Evolutionary conservation across 2,329 filamentous ascomycete species (phyloP).

Genomic region (Colletotrichum siamense): DNA sequence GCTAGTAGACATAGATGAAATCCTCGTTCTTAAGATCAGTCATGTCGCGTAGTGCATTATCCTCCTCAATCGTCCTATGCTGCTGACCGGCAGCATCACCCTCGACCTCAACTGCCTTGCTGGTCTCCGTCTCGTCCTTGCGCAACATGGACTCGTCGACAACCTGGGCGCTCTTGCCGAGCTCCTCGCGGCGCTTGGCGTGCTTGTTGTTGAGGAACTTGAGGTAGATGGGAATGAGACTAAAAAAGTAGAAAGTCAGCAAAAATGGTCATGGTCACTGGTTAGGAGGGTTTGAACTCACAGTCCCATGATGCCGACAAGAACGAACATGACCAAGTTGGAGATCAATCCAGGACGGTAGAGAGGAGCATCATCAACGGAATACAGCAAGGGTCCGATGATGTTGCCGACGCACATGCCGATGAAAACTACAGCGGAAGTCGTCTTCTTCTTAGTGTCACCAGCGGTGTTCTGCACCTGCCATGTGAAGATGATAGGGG

Average conservation of each 20-base stretch:
- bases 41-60: slow-evolving; percentile 52
- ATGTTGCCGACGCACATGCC: slow-evolving; percentile 72
- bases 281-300: not conserved
- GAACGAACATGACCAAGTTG: slow-evolving; percentile 66
- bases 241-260: not conserved
- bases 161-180: slow-evolving; percentile 54
- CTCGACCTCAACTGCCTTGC: slow-evolving; percentile 29
- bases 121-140: slow-evolving; percentile 4
- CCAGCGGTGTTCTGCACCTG: slow-evolving; percentile 69
- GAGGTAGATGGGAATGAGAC: slow-evolving; percentile 49
- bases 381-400: slow-evolving; percentile 69
- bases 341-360: slow-evolving; percentile 63
- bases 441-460: slow-evolving; percentile 73
- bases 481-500: slow-evolving; percentile 67
- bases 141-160: slow-evolving; percentile 19
- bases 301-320: slow-evolving; percentile 55
- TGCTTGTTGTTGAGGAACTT: slow-evolving; percentile 60
- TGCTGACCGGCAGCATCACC: slow-evolving; percentile 11
- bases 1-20: slow-evolving; percentile 62
- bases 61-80: slow-evolving; percentile 35
- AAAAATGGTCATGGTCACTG: rapidly evolving
- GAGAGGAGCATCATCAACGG: slow-evolving; percentile 59
- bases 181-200: slow-evolving; percentile 53
- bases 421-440: slow-evolving; percentile 68
- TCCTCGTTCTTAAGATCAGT: slow-evolving; percentile 66